phyloP scores from a whole-genome alignment of 2,329 filamentous ascomycete genomes.

The Thermothelomyces thermophilus region DNA sequence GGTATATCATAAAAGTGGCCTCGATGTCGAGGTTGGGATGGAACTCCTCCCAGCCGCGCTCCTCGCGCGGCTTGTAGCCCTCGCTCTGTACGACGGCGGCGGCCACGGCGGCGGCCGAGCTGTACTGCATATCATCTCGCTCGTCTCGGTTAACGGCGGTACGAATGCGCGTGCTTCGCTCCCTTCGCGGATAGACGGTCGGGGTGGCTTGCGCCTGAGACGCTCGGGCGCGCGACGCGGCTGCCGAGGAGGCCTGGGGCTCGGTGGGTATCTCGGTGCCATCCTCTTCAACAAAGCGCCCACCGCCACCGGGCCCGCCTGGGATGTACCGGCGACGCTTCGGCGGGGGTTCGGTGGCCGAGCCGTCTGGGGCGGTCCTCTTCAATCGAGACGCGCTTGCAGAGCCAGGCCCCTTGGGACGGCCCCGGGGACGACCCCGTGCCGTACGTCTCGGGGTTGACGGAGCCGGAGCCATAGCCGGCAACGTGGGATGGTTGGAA shows the following conservation, averaged over 20 bases:
- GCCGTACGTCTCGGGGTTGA: conserved; percentile 37
- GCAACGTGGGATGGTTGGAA: background rate
- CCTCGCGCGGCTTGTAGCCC: conserved; percentile 94
- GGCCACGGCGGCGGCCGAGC: conserved; percentile 81
- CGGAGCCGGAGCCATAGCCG: conserved; percentile 29
- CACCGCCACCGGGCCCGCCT: conserved; percentile 78
- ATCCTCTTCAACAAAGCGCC: conserved; percentile 72
- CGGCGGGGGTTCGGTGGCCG: conserved; percentile 53
- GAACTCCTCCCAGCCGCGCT: conserved; percentile 96
- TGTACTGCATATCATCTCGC: conserved; percentile 63
- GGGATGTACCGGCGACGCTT: conserved; percentile 77
- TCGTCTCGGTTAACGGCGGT: conserved; percentile 45
- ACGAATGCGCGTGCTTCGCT: conserved; percentile 51
- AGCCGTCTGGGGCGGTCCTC: conserved; percentile 25
- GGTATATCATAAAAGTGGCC: conserved; percentile 67
- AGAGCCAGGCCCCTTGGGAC: conserved; percentile 33
- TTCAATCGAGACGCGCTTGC: conserved; percentile 31
- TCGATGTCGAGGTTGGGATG: conserved; percentile 94
- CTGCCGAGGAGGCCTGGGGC: conserved; percentile 44
- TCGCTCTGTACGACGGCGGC: conserved; percentile 85
- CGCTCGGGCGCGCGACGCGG: conserved; percentile 44
- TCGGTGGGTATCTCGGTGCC: conserved; percentile 52
- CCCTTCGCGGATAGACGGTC: conserved; percentile 46
- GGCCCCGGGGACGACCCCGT: conserved; percentile 41
- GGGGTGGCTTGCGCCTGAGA: conserved; percentile 41